Evolutionary conservation across 371 early-diverging fungal species (phyloP), one percentile per base, ranked within the genome.

Genomic region (Nematocida ausubeli): DNA sequence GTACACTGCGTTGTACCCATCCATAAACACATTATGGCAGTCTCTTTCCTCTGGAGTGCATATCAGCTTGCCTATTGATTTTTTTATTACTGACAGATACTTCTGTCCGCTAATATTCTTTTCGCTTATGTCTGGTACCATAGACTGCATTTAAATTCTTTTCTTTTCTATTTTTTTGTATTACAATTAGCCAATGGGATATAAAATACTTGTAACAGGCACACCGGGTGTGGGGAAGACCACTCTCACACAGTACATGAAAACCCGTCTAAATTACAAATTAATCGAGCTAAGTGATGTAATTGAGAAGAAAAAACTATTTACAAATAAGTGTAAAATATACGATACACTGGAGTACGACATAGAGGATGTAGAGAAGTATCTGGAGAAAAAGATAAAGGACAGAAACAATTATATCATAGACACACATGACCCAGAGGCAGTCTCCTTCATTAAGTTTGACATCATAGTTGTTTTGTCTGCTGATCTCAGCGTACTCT

Each of bases 211-310:
- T 42, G 90, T 97, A 51, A 95, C 96, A 0, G 97, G 98, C 28
- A 95, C 96, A 1, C 96, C 96, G 0, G 96, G 96, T 47, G 93
- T 92, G 0, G 96, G 96, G 58, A 98, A 98, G 82, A 93, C 98
- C 0, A 95, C 95, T 0, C 89, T 92, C 1, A 87, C 90, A 12
- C 91, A 92, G 86, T 86, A 92, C 88, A 86, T 92, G 30, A 90
- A 91, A 0, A 84, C 88, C 72, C 90, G 88, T 0, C 87, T 88
- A 12, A 83, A 83, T 9, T 84, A 92, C 58, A 81, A 87, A 14
- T 91, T 93, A 81, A 86, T 96, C 66, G 91, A 93, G 70, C 91
- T 94, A 12, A 92, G 93, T 55, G 89, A 90, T 30, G 85, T 93
- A 22, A 92, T 95, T 57, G 93, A 92, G 81, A 87, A 90, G 80